Base-by-base conservation (phyloP, 2,329 filamentous ascomycete species). In the Calonectria naviculata region DNA sequence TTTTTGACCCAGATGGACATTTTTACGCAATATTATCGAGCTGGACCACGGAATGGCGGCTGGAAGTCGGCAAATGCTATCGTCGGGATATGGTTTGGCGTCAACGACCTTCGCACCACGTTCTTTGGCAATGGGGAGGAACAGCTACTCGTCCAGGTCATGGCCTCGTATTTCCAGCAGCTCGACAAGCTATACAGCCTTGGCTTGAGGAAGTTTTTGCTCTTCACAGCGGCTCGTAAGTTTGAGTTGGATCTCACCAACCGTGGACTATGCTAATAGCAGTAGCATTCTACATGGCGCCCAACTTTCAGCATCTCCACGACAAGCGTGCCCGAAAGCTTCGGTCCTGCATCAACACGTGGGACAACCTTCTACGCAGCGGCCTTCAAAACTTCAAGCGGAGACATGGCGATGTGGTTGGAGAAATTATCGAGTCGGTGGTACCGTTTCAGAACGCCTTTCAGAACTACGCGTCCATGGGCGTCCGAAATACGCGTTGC, bases 71-170 rank as follows among this genome's bases (percentile, higher is more conserved):
- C 36, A 15, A 67, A 67, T 61, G 52, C 65, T 5, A 26, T 67
- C 3, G 65, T 15, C 8, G 65, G 65, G 8, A 41, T 61, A 12
- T 67, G 65, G 65, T 67, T 60, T 31, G 65, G 65, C 17, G 65
- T 67, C n/a, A 67, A 67, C 24, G 65, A 67, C 31, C 58, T 67
- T 42, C 65, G 65, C 10, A 34, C 52, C 29, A 60, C 52, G 15
- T 67, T 67, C 17, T 49, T 31, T 9, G 31, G 31, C 36, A 61
- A 47, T n/a, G 34, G 54, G 4, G 67, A 52, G 9, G 49, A 54
- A 8, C 41, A 58, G 12, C 34, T 69, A 6, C 10, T 69, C 3
- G 12, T 10, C n/a, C 31, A 19, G 1, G 24, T 47, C 1, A 36
- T 69, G 24, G 19, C 9, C 6, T 24, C 29, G 19, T 69, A 69